phyloP scores from a whole-genome alignment of 108 stramenopile genomes.

The Skeletonema marinoi region DNA sequence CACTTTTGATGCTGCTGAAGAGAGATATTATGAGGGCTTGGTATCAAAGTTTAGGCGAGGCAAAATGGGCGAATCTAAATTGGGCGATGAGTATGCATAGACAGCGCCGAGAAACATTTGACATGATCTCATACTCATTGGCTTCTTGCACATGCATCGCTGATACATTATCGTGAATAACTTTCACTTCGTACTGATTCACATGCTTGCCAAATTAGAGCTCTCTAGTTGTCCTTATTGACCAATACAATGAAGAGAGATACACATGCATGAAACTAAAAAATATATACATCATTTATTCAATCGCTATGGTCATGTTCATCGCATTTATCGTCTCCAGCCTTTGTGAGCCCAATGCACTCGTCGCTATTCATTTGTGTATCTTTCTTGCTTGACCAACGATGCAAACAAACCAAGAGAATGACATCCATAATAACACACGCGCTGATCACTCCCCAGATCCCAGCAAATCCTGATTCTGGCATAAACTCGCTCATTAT shows the following conservation, averaged over 20 bases:
- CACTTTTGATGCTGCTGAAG: background rate
- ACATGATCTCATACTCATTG: background rate
- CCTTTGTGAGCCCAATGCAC: background rate
- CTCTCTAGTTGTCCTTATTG: background rate
- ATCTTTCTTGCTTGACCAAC: constrained; percentile 22
- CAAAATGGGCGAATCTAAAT: background rate
- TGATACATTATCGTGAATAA: background rate
- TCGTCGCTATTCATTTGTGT: background rate
- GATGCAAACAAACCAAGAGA: constrained; percentile 15
- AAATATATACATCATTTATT: background rate
- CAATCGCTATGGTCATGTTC: constrained; percentile 50
- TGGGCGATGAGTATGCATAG: background rate
- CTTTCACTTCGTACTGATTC: background rate
- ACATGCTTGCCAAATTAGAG: background rate
- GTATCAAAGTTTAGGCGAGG: background rate
- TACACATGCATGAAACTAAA: background rate
- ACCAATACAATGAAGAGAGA: background rate
- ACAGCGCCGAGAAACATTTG: background rate
- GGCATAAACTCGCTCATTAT: background rate
- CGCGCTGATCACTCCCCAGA: constrained; percentile 24
- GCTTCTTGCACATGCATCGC: background rate
- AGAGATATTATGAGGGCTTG: background rate
- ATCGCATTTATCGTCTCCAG: background rate
- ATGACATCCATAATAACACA: constrained; percentile 26
- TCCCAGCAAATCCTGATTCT: constrained; percentile 3